Evolutionary conservation across 352 stramenopile species (phyloP).

Genomic region (Thalassiosira livingstoniorum): DNA sequence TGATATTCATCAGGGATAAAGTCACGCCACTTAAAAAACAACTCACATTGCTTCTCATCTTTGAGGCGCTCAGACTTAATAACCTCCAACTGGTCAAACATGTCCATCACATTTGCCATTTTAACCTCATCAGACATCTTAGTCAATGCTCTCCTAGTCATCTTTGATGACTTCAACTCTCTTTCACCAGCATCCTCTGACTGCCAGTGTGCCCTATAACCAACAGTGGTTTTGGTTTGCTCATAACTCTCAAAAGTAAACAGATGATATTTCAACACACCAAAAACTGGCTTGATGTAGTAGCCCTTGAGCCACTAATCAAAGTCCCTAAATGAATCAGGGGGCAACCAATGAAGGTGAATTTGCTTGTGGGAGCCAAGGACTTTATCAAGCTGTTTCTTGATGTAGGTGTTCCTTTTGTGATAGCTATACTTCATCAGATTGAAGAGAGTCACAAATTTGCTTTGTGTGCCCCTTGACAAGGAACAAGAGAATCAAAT

Average conservation of each 20-base stretch:
- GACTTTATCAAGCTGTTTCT: neutral
- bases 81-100: neutral
- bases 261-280: neutral
- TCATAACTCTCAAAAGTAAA: neutral
- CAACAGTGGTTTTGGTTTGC: neutral
- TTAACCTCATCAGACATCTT: neutral
- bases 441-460: constrained; percentile 15
- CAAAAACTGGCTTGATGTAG: neutral
- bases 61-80: neutral
- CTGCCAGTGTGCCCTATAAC: no score
- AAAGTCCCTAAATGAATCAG: neutral
- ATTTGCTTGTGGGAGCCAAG: neutral
- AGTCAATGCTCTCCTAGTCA: neutral
- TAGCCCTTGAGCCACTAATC: neutral
- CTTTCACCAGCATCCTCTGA: neutral
- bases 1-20: neutral
- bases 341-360: neutral
- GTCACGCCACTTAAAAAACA: neutral
- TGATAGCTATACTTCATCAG: neutral
- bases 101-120: neutral
- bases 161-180: neutral
- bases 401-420: constrained; percentile 11
- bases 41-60: constrained; percentile 4
- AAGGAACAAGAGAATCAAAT: constrained; percentile 17
- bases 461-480: constrained; percentile 28